Evolutionary conservation across 2,329 filamentous ascomycete genomes (phyloP).

Genomic region (Fusarium paranaense): DNA sequence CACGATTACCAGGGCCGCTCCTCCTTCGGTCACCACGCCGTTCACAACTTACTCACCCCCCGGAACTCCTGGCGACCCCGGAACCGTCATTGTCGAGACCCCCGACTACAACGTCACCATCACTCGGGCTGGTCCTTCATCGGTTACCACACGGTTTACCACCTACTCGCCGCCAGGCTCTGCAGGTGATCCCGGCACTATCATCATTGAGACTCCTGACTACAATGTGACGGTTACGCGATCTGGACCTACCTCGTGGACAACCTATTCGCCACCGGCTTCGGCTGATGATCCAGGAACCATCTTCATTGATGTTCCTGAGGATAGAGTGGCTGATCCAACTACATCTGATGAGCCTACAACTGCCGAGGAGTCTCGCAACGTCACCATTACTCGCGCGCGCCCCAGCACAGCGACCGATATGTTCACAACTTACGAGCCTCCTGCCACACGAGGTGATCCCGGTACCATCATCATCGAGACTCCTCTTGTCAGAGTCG

Average conservation of each 20-base stretch:
- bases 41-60: conserved; percentile 5
- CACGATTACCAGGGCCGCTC: neutral
- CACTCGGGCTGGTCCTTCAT: neutral
- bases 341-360: neutral
- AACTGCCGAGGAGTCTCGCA: neutral
- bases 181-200: conserved; percentile 25
- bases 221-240: conserved; percentile 1
- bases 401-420: conserved; percentile 27
- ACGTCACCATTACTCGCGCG: conserved; percentile 20
- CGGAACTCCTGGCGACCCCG: neutral
- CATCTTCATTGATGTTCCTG: neutral
- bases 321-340: neutral
- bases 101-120: conserved; percentile 20
- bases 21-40: neutral
- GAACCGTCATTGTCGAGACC: conserved; percentile 8
- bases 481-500: conserved; percentile 6
- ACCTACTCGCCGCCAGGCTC: conserved; percentile 14
- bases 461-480: conserved; percentile 23
- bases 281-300: neutral
- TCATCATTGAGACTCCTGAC: conserved; percentile 24
- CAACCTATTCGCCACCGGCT: neutral
- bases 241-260: neutral
- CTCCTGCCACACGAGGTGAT: conserved; percentile 26
- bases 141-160: neutral
- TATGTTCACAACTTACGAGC: conserved; percentile 21